Base-by-base conservation (phyloP, 2,329 filamentous ascomycete genomes). In the Stachybotrys elegans region DNA sequence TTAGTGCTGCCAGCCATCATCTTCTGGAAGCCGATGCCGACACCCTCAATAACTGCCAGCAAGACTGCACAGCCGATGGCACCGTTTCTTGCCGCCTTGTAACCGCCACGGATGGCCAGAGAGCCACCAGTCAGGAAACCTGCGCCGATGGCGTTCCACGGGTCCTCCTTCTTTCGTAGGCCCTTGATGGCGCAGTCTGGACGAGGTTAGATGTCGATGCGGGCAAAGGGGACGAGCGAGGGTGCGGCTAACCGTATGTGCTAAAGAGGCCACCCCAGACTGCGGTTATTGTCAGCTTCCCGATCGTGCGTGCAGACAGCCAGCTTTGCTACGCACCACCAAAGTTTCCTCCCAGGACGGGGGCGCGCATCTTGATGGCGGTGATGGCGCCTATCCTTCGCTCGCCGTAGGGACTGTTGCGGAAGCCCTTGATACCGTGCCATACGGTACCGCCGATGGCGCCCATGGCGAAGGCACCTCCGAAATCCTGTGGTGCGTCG, bases 401-500 rank as follows among this genome's bases (percentile, higher is more conserved):
- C 75, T 97, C 92, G 63, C 91, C 92, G 65, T 94, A 88, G 25
- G 86, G 86, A 48, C 81, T 86, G 71, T 87, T 93, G 65, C 89
- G 75, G 71, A 88, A 92, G 45, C 89, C 92, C 73, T 97, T 96
- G 51, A 95, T 85, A 58, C 90, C 90, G 71, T 95, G 91, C 90
- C 90, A 95, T 63, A 95, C 84, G 57, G 86, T 84, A 58, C 85
- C 84, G 59, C 83, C 82, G 54, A 87, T 83, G 49, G 81, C 81
- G 57, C 90, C 90, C 91, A 95, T 96, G 63, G 81, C 83, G 61
- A 96, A 95, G 45, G 91, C 92, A 70, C 92, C 92, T 52, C 92
- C 92, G 63, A 96, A 96, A 71, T 96, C 92, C 69, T 89, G 95
- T n/a, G n/a, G n/a, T n/a, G n/a, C n/a, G n/a, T n/a, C n/a, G n/a